Evolutionary conservation across 192 early-diverging fungal genomes (phyloP).

Genomic region (Chytriomyces sp.): DNA sequence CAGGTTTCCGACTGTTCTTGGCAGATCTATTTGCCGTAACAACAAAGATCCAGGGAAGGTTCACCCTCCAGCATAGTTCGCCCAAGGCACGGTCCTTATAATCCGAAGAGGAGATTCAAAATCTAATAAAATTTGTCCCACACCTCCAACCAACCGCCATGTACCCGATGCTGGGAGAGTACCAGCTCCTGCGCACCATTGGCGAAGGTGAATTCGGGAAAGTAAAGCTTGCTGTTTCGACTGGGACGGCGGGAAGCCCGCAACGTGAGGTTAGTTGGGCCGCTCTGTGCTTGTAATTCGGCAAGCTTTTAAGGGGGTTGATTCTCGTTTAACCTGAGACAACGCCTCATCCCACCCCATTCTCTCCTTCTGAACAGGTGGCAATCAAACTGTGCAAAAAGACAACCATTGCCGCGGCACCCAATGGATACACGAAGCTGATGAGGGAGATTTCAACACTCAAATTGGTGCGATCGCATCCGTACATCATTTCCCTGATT

Average conservation of each 20-base stretch:
- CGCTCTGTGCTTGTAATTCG: no score
- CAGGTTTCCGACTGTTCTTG: no score
- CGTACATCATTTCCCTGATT: constrained; percentile 87
- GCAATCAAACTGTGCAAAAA: constrained; percentile 96
- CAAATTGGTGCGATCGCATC: constrained; percentile 74
- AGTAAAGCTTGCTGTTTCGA: constrained; percentile 52
- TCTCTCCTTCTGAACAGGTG: constrained; percentile 54
- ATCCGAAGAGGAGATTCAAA: no score
- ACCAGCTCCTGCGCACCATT: constrained; percentile 50
- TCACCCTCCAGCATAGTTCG: no score
- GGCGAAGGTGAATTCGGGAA: constrained; percentile 66
- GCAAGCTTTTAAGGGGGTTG: no score
- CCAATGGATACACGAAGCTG: constrained; percentile 81
- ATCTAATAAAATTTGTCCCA: no score
- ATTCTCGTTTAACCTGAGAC: no score
- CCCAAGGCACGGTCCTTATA: no score
- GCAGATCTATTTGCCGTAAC: no score
- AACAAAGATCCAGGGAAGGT: no score
- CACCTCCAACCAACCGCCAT: no score
- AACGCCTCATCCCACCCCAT: no score
- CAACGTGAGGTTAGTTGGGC: constrained; percentile 14
- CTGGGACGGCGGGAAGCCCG: constrained; percentile 34
- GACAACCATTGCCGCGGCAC: constrained; percentile 80
- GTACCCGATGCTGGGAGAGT: constrained; percentile 48
- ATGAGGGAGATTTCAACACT: constrained; percentile 93